Evolutionary conservation across 106 monocot genomes (phyloP).

Genomic region (Chionographis japonica): DNA sequence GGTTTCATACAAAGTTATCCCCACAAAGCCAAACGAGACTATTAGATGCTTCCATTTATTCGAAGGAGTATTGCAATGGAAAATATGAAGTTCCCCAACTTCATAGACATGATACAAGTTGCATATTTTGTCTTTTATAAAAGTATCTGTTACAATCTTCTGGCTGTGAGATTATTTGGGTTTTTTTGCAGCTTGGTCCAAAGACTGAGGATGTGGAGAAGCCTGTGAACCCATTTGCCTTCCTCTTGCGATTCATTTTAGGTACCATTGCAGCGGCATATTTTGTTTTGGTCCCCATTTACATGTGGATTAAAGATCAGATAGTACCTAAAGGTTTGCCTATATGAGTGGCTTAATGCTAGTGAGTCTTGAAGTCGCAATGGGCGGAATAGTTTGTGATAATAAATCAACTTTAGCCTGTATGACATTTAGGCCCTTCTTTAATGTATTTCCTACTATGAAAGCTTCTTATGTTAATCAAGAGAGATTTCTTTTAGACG

Average conservation of each 20-base stretch:
- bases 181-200: conserved; percentile 78
- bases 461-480: too few relatives aligned
- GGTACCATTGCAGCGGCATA: conserved; percentile 78
- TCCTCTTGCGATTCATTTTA: conserved; percentile 79
- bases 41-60: too few relatives aligned
- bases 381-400: background rate
- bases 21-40: too few relatives aligned
- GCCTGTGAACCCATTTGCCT: conserved; percentile 81
- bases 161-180: conserved; percentile 1
- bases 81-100: too few relatives aligned
- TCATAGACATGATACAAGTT: too few relatives aligned
- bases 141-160: background rate
- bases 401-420: background rate
- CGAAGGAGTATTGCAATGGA: too few relatives aligned
- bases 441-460: too few relatives aligned
- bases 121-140: too few relatives aligned
- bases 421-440: too few relatives aligned
- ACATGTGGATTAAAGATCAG: conserved; percentile 99
- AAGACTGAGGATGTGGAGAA: conserved; percentile 85
- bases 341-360: conserved; percentile 31
- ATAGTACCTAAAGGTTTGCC: conserved; percentile 87
- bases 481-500: too few relatives aligned
- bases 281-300: conserved; percentile 81
- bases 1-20: too few relatives aligned
- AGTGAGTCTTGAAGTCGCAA: background rate